Evolutionary conservation across 148 eudicot genomes (phyloP).

Genomic region (Chenopodium suecicum): DNA sequence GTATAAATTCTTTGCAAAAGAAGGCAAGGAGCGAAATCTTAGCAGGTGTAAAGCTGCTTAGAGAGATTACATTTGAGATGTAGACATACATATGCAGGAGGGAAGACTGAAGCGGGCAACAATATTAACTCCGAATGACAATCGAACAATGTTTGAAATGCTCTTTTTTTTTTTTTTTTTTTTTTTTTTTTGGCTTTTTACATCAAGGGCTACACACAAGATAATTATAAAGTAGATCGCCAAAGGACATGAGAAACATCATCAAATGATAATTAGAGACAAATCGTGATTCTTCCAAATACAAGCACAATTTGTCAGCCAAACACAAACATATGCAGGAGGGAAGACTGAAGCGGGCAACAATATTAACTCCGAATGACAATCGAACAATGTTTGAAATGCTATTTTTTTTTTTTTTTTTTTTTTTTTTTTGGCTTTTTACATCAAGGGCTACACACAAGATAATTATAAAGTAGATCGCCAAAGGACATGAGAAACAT

Average conservation of each 20-base stretch:
- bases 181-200: not conserved
- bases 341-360: not conserved
- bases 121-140: not conserved
- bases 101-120: not conserved
- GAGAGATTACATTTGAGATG: not conserved
- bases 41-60: not conserved
- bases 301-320: constrained; percentile 14
- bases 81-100: not conserved
- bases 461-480: not conserved
- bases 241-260: not conserved
- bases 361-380: not conserved
- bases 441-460: constrained; percentile 2
- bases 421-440: not conserved
- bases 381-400: not conserved
- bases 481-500: not conserved
- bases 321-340: constrained; percentile 9
- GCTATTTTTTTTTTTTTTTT: not conserved
- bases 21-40: not conserved
- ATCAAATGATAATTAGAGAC: constrained; percentile 15
- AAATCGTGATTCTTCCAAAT: constrained; percentile 4
- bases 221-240: not conserved
- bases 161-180: not conserved
- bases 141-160: not conserved
- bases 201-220: constrained; percentile 8
- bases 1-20: not conserved